Evolutionary conservation across 2,329 filamentous ascomycete species (phyloP), one percentile per base, ranked within the genome.

Genomic region (Coniella vitis): DNA sequence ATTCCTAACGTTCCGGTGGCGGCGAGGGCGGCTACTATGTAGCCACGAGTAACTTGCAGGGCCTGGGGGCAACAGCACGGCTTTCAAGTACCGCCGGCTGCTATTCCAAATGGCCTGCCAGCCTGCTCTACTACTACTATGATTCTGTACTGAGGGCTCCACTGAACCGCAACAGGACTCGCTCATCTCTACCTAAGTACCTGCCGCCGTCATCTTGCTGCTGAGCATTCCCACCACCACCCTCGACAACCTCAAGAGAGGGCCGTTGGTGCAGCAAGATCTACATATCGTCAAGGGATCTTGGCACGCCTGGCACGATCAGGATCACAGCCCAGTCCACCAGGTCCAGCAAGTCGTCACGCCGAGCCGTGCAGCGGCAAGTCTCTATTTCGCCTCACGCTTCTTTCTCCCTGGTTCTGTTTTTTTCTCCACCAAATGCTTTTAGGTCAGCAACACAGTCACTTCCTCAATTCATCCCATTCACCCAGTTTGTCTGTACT

Each of bases 181-280:
- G 25, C 5, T 5, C 10, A 29, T 29, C 25, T 29, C 10, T 29
- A 10, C 5, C 25, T 10, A 29, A 29, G 25, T 29, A 29, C 5
- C 25, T 29, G 25, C 25, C 25, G 10, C 25, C 25, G 25, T 29
- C 25, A 29, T 29, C 25, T 10, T 29, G 25, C 25, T 29, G 25
- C 25, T 10, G 25, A 29, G 25, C 25, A 29, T 29, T 29, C 25
- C 25, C 25, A 29, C 25, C 42, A 52, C 14, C 14, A 8, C 29
- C 7, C 10, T 29, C 25, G 25, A 29, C 25, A 29, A 29, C n/a
- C 4, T 36, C 34, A 36, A 36, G 14, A 36, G 5, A 16, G 34
- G 34, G 37, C 20, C 37, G 20, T 32, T 46, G 25, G 25, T 43
- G 38, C 31, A 38, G 39, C 39, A 40, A n/a, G 46, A 48, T 48